A percentile compares a stretch with the other conserved stretches of the same genome.
Evolutionary conservation across 106 monocot genomes (phyloP).

Genomic region (Dactylorhiza incarnata): DNA sequence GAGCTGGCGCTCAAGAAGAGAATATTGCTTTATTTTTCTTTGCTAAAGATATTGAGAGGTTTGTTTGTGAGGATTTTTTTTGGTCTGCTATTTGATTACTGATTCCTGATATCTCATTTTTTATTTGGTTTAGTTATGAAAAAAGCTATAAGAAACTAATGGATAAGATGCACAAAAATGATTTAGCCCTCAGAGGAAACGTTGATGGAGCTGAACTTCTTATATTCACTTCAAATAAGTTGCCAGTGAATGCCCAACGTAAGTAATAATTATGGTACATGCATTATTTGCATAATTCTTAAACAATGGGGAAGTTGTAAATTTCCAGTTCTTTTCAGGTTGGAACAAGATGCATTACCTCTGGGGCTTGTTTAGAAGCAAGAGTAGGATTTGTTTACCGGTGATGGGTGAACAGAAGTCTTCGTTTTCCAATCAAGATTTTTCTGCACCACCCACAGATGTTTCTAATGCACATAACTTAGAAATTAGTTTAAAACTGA

Average conservation of each 20-base stretch:
- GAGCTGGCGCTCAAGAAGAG: slow-evolving; percentile 39
- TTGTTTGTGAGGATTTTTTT: background rate
- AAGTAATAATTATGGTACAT: slow-evolving; percentile 14
- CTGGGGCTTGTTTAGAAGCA: slow-evolving; percentile 67
- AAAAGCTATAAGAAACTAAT: slow-evolving; percentile 49
- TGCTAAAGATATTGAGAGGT: slow-evolving; percentile 73
- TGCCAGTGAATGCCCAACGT: slow-evolving; percentile 63
- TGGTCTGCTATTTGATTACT: background rate
- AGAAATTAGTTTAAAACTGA: slow-evolving; percentile 4
- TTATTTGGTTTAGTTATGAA: slow-evolving; percentile 38
- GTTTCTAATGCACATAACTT: slow-evolving; percentile 10
- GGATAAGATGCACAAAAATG: slow-evolving; percentile 48
- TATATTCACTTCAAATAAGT: slow-evolving; percentile 62
- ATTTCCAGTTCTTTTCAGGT: slow-evolving; percentile 31
- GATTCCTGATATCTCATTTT: slow-evolving; percentile 9
- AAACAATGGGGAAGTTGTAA: background rate
- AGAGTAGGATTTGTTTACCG: slow-evolving; percentile 12
- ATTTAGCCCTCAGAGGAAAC: slow-evolving; percentile 62
- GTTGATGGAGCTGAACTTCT: slow-evolving; percentile 62
- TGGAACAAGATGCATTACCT: slow-evolving; percentile 76
- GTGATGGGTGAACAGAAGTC: slow-evolving; percentile 4
- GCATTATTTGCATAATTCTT: background rate
- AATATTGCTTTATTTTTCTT: slow-evolving; percentile 90
- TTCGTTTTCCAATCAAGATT: slow-evolving; percentile 10
- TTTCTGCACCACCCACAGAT: background rate